These are phyloP conservation scores for Setaria italica DNA, from an alignment of 202 grass and related monocot genomes.

Conservation along the genomic window DNA sequence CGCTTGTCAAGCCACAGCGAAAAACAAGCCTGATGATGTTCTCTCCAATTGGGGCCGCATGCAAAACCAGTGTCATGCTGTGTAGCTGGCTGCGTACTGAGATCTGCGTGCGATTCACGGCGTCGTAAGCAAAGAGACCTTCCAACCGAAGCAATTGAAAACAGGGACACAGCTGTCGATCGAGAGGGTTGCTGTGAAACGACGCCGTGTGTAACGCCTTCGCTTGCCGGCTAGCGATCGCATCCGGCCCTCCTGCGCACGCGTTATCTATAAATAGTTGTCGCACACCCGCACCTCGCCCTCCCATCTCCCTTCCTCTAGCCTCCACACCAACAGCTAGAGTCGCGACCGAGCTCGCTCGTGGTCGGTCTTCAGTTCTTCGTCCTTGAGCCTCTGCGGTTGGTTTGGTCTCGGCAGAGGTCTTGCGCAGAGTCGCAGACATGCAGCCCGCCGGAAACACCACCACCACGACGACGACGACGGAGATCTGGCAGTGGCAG, in stretches of 20 bases:
- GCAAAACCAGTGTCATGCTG: too few relatives aligned
- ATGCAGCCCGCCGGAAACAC: background rate
- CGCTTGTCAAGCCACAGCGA: too few relatives aligned
- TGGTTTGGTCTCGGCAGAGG: background rate
- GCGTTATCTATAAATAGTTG: background rate
- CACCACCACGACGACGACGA: background rate
- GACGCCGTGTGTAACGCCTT: background rate
- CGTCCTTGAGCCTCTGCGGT: too few relatives aligned
- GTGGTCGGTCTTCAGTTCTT: background rate
- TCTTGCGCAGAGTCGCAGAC: too few relatives aligned
- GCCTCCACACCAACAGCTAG: background rate
- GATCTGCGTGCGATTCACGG: too few relatives aligned
- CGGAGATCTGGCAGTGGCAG: conserved; percentile 39
- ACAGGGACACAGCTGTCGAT: too few relatives aligned
- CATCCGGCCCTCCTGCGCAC: background rate
- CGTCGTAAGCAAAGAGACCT: too few relatives aligned
- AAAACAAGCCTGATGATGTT: too few relatives aligned
- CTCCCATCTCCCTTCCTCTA: background rate
- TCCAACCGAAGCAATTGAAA: too few relatives aligned
- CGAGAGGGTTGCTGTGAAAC: background rate
- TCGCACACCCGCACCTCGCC: too few relatives aligned
- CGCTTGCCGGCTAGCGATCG: background rate
- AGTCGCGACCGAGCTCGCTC: background rate
- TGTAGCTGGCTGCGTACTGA: too few relatives aligned
- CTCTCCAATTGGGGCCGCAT: too few relatives aligned